phyloP scores from a whole-genome alignment of 805 yeast genomes.

The Wickerhamomyces ciferrii region DNA sequence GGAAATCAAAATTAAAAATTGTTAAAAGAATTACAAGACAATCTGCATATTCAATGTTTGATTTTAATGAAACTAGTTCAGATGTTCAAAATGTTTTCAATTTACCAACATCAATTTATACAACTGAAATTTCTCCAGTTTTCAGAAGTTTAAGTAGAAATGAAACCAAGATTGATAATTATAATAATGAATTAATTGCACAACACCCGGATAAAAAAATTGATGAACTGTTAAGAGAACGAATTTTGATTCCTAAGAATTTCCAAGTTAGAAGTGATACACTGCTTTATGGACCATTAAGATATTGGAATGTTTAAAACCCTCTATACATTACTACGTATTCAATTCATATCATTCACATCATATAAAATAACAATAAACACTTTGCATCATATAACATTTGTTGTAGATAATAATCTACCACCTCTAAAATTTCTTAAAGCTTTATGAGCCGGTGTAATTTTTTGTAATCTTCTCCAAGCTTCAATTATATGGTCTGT shows the following conservation, averaged over 20 bases:
- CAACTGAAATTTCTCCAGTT: conserved; percentile 18
- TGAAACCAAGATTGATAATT: conserved; percentile 5
- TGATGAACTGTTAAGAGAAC: not conserved
- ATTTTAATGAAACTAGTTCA: conserved; percentile 3
- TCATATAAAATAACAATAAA: too few species aligned
- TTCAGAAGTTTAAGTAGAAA: conserved; percentile 17
- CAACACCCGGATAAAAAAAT: conserved; percentile 1
- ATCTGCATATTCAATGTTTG: conserved; percentile 1
- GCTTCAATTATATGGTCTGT: conserved; percentile 86
- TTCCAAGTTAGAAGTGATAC: not conserved
- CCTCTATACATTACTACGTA: not conserved
- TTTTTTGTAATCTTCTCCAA: conserved; percentile 70
- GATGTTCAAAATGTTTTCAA: conserved; percentile 12
- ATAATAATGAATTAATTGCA: conserved; percentile 2
- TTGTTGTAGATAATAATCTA: conserved; percentile 27
- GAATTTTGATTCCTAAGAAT: not conserved
- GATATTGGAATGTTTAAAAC: conserved; percentile 1
- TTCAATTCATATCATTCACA: not conserved
- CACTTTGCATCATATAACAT: conserved; percentile 23
- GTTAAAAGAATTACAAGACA: conserved; percentile 13
- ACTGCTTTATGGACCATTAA: conserved; percentile 4
- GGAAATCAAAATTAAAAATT: conserved; percentile 8
- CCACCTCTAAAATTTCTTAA: conserved; percentile 62
- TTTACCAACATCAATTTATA: conserved; percentile 5
- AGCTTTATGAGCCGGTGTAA: conserved; percentile 54